A percentile compares a stretch with the other conserved stretches of the same genome.
Evolutionary conservation across 1,284 basidiomycete genomes (phyloP).

Genomic region (Puccinia hordei): DNA sequence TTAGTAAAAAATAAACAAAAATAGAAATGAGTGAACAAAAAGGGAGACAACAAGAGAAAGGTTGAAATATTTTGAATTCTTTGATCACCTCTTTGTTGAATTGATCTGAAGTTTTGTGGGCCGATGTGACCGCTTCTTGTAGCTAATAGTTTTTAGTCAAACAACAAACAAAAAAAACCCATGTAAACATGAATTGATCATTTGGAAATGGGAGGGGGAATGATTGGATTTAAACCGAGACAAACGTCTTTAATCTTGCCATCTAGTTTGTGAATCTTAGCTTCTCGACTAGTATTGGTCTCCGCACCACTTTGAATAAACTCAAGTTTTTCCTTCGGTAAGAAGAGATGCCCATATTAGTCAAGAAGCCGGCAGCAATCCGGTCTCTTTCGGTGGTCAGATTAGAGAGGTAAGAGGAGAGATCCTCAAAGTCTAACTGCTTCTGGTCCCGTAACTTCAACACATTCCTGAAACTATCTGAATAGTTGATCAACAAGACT

Average conservation of each 20-base stretch:
- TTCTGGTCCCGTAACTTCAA: conserved; percentile 95
- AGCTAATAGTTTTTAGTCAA: too few relatives aligned
- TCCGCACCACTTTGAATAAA: conserved; percentile 79
- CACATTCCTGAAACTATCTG: conserved; percentile 82
- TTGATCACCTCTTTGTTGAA: conserved; percentile 90
- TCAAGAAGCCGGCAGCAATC: conserved; percentile 68
- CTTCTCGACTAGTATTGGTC: conserved; percentile 86
- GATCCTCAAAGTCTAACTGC: conserved; percentile 96
- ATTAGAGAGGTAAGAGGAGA: conserved; percentile 89
- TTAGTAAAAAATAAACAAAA: too few relatives aligned
- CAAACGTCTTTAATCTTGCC: conserved; percentile 87
- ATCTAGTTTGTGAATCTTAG: conserved; percentile 89
- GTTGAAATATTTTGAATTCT: conserved; percentile 89
- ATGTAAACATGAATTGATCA: conserved; percentile 19
- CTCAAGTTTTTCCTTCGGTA: conserved; percentile 95
- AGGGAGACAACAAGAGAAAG: too few relatives aligned
- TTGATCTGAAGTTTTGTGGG: conserved; percentile 90
- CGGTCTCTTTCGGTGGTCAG: conserved; percentile 89
- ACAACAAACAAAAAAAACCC: background rate
- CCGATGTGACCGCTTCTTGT: conserved; percentile 90
- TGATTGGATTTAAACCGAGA: conserved; percentile 12
- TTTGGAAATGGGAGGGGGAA: background rate
- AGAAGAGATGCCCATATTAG: conserved; percentile 73
- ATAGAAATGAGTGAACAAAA: too few relatives aligned
- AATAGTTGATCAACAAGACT: conserved; percentile 84